These are phyloP conservation scores for Clohesyomyces aquaticus DNA, from an alignment of 495 filamentous ascomycete genomes.

Conservation along the genomic window DNA sequence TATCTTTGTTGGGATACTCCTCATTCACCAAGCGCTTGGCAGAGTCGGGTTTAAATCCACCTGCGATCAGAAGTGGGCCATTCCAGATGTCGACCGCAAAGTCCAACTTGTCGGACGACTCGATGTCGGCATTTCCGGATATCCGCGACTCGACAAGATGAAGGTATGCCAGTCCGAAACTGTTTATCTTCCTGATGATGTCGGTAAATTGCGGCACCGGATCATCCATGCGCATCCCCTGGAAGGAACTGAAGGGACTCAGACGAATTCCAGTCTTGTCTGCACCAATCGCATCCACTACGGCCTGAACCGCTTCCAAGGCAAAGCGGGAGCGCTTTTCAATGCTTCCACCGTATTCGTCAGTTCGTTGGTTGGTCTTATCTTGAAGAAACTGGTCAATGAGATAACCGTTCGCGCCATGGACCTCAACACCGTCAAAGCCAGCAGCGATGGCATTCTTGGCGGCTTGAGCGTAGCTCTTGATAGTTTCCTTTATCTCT, in stretches of 20 bases:
- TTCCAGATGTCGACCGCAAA: conserved; percentile 57
- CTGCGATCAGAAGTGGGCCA: conserved; percentile 64
- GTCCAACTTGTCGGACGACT: conserved; percentile 54
- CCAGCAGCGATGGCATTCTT: conserved; percentile 67
- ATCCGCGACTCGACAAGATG: conserved; percentile 65
- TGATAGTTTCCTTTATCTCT: conserved; percentile 62
- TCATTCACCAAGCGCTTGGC: conserved; percentile 59
- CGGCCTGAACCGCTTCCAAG: conserved; percentile 65
- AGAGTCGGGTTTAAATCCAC: conserved; percentile 56
- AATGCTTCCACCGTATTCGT: conserved; percentile 70
- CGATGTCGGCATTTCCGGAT: conserved; percentile 52
- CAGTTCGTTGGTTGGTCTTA: conserved; percentile 63
- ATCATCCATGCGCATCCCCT: conserved; percentile 70
- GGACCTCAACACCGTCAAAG: conserved; percentile 78
- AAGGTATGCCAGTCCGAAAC: conserved; percentile 64
- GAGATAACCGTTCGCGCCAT: conserved; percentile 75
- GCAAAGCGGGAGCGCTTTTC: conserved; percentile 70
- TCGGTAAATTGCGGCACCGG: conserved; percentile 66
- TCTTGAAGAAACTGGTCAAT: conserved; percentile 76
- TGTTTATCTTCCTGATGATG: conserved; percentile 57
- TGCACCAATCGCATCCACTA: conserved; percentile 66
- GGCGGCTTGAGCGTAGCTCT: conserved; percentile 63
- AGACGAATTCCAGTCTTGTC: conserved; percentile 66
- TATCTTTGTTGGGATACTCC: conserved; percentile 57
- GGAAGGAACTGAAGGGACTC: conserved; percentile 66